These are phyloP conservation scores for Cichorium intybus DNA, from an alignment of 140 eudicot genomes.

Conservation along the genomic window DNA sequence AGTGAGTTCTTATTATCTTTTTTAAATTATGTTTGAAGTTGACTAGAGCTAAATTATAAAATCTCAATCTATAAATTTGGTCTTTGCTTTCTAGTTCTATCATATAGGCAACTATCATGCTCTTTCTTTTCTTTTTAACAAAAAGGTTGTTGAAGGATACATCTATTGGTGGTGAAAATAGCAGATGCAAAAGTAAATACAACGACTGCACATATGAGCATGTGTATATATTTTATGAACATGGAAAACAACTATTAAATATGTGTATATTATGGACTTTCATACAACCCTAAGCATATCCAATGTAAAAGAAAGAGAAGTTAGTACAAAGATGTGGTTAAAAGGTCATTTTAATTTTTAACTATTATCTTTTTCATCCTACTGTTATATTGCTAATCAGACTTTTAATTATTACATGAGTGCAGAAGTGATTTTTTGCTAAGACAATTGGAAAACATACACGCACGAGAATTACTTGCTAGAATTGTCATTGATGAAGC, in stretches of 20 bases:
- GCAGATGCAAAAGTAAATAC: too few species aligned
- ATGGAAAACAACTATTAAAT: too few species aligned
- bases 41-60: not conserved
- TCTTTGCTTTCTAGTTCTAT: too few species aligned
- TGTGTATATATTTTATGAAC: too few species aligned
- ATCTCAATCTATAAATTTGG: too few species aligned
- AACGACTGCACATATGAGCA: too few species aligned
- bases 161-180: too few species aligned
- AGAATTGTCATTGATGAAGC: constrained; percentile 99
- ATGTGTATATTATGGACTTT: too few species aligned
- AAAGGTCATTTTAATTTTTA: constrained; percentile 14
- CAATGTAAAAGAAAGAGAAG: constrained; percentile 16
- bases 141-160: too few species aligned
- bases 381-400: constrained; percentile 20
- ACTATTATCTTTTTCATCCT: not conserved
- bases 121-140: constrained; percentile 3
- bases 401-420: constrained; percentile 13
- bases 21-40: not conserved
- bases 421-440: constrained; percentile 89
- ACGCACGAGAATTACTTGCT: constrained; percentile 70
- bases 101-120: not conserved
- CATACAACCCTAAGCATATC: constrained; percentile 14
- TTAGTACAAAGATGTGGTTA: not conserved
- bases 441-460: constrained; percentile 71
- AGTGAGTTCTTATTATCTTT: constrained; percentile 42